Evolutionary conservation across 2,329 filamentous ascomycete species (phyloP).

Genomic region (Corinectria fuckeliana): DNA sequence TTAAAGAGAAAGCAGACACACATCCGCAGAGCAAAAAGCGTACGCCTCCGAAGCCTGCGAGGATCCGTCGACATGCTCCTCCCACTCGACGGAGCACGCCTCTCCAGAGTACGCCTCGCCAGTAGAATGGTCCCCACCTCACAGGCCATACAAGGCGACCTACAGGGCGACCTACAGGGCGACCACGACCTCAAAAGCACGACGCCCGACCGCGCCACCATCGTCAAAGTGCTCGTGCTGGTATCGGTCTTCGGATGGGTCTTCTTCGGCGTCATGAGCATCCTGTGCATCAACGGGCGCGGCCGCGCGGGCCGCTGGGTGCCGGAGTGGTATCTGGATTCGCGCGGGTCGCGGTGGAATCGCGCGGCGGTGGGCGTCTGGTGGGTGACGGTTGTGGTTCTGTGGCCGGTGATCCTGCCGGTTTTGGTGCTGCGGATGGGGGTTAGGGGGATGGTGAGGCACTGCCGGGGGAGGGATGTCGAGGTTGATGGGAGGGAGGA

Average conservation of each 20-base stretch:
- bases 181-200: slow-evolving; percentile 18
- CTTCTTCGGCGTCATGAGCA: slow-evolving; percentile 41
- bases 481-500: slow-evolving; percentile 50
- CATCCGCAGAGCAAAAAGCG: not conserved
- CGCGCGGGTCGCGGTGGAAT: slow-evolving; percentile 27
- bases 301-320: slow-evolving; percentile 41
- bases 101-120: not conserved
- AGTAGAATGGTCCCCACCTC: not conserved
- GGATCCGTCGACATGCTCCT: not conserved
- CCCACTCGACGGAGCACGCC: not conserved
- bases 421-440: slow-evolving; percentile 77
- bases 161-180: not conserved
- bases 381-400: slow-evolving; percentile 40
- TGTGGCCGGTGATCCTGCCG: slow-evolving; percentile 65
- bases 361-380: slow-evolving; percentile 33
- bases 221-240: slow-evolving; percentile 35
- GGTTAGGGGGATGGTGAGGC: slow-evolving; percentile 41
- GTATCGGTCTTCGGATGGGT: slow-evolving; percentile 40
- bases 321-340: slow-evolving; percentile 44
- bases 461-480: slow-evolving; percentile 54
- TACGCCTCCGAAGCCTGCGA: not conserved
- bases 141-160: not conserved
- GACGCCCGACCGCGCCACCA: slow-evolving; percentile 10
- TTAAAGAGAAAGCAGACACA: not conserved
- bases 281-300: slow-evolving; percentile 41